Base-by-base conservation (phyloP, 2,329 filamentous ascomycete genomes). In the Huntiella abstrusa region DNA sequence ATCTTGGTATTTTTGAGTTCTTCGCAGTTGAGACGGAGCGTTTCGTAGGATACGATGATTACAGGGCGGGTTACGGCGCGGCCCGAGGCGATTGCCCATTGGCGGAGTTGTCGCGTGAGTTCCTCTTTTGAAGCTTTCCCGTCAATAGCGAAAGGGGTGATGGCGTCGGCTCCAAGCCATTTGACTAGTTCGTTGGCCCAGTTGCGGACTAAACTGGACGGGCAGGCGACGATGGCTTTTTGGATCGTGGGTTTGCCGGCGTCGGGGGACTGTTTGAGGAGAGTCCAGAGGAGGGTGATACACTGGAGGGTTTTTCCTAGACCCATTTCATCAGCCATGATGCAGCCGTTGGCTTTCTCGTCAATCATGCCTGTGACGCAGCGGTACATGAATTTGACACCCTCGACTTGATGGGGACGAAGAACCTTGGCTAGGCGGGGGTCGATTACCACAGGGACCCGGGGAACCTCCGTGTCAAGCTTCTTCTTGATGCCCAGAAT, bases 301-400 rank as follows among this genome's bases (percentile, higher is more conserved):
- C 91, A 98, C 66, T 98, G 91, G 38, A 98, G 64, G 13, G 91
- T 98, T 65, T 98, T 98, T 48, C 91, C 91, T 28, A 98, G 66
- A 54, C 91, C 91, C 91, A 98, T 98, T 59, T 95, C 91, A 59
- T 98, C 91, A 45, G 91, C 91, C 91, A 98, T 98, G 59, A 98
- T 98, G 62, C 91, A 98, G 2, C 91, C 91, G 60, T 95, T 83
- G 42, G 91, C 91, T 55, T 88, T 88, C 34, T 81, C 73, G 55
- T 96, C 91, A 47, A 96, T 83, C 70, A 96, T 72, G n/a, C 91
- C 91, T 1, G 88, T 96, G 4, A 91, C 86, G 57, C 85, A 93
- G 53, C 76, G 75, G 62, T 96, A 98, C 69, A 98, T 77, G 61
- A 98, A 98, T 65, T 91, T 94, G 52, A 98, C 91, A 56, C 91